Base-by-base conservation (phyloP, 306 rosid genomes). In the Hippophae tibetana region DNA sequence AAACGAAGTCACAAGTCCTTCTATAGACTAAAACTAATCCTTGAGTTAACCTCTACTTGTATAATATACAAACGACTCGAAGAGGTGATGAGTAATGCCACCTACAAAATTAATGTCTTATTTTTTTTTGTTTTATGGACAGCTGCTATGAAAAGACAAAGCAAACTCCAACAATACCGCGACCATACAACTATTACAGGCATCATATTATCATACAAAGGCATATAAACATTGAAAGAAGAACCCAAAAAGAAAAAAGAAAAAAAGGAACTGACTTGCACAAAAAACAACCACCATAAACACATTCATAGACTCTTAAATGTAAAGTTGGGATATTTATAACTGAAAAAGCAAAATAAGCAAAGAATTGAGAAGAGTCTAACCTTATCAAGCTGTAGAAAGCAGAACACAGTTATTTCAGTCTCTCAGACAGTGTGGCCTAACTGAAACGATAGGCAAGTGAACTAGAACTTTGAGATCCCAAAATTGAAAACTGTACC, bases 321-420 rank as follows among this genome's bases (percentile, higher is more conserved):
- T 13, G 13, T 9, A 57, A 43, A 53, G 66, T 18, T 18, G 23
- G 23, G 23, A 18, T 18, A 18, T 18, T 18, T 18, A 18, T 18
- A 18, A 18, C 23, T 18, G 23, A 18, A 18, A 26, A 13, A 51
- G 49, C 45, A 43, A 52, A 49, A 46, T 26, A 40, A 43, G 23
- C 43, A 55, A 41, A 46, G 61, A 40, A 71, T 46, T 9, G 55
- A 48, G 54, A 54, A 59, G 13, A 52, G 48, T 63, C 77, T 14
- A 62, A 86, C 81, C 86, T 80, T 56, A 75, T 47, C 56, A 42
- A 66, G 66, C 72, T 54, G 66, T 69, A 58, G 71, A 23, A 61
- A 70, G 73, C 47, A 38, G 65, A 46, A 74, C 47, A 8, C 64
- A 26, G 58, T 51, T 25, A 42, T 54, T 48, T 9, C 55, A 69